Base-by-base conservation (phyloP, 371 early-diverging fungal genomes). In the Saksenaea oblongispora region DNA sequence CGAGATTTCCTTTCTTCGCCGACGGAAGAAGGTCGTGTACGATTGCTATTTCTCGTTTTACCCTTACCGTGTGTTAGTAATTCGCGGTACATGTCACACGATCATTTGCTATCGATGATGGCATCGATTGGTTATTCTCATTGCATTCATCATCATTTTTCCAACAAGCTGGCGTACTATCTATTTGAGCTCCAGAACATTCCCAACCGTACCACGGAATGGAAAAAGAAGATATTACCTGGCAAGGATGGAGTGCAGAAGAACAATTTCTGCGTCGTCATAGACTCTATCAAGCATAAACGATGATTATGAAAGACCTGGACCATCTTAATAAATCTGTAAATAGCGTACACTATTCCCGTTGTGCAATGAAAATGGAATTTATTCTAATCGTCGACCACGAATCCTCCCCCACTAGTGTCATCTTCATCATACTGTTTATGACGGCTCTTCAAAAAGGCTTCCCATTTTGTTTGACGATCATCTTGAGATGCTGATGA, bases 11-110 rank as follows among this genome's bases (percentile, higher is more conserved):
- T 82, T 3, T 61, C 56, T n/a, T 26, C 37, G 8, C 56, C 62
- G 9, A 34, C 57, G 2, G 18, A 42, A 14, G 57, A 42, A 9
- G 57, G 51, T 51, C 81, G 63, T 34, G 70, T 24, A 11, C 91
- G 91, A 5, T 69, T 87, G n/a, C 74, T 95, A 7, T 94, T 85
- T 56, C 57, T 95, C 7, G 95, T 94, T 0, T 75, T 95, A 0
- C 95, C 95, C 1, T 75, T 91, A 18, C 89, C 95, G 0, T 96
- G 96, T 72, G 73, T 95, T 17, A 76, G 59, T 34, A 96, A 96
- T 65, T 93, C 94, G 15, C 81, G 96, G 4, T 96, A 96, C 66
- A 83, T 93, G 81, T 85, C 89, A 34, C 89, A 91, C 41, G 89
- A 90, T 10, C 82, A 85, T 22, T 70, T 95, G 24, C 36, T 82